Conservation (phyloP, 345 rosid species). For the Luvunga scandens region DNA sequence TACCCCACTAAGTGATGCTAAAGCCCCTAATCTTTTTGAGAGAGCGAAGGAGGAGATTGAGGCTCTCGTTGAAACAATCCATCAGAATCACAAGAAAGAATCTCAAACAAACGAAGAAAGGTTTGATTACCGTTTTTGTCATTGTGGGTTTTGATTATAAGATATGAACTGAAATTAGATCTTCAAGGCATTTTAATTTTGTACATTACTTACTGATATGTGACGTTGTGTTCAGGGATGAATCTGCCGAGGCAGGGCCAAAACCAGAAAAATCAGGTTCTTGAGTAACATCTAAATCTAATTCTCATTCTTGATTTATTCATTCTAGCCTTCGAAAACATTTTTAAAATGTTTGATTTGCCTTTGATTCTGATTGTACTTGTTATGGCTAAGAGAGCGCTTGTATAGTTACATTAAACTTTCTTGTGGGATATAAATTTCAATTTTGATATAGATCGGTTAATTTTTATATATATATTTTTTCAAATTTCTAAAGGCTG, state of each 20-base stretch:
- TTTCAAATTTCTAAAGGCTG: not conserved
- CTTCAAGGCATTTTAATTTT: not conserved
- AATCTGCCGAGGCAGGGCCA: constrained; percentile 21
- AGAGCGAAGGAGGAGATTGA: constrained; percentile 67
- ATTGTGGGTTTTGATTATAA: not conserved
- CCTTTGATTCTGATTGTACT: not conserved
- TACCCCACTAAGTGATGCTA: constrained; percentile 35
- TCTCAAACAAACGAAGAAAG: constrained; percentile 23
- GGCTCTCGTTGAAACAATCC: constrained; percentile 48
- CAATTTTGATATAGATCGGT: not conserved
- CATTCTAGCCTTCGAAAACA: not conserved
- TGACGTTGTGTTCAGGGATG: constrained; percentile 32
- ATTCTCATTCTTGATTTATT: not conserved
- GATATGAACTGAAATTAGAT: not conserved
- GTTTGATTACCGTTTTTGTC: constrained; percentile 18
- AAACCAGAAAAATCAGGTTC: constrained; percentile 40
- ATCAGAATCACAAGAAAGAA: constrained; percentile 32
- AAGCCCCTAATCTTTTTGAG: constrained; percentile 61
- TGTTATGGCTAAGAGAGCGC: not conserved
- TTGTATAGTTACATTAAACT: not conserved
- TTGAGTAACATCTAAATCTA: not conserved
- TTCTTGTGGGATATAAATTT: not conserved
- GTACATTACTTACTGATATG: not conserved
- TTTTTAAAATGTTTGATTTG: not conserved
- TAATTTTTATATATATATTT: too few species aligned